A percentile compares a stretch with the other conserved stretches of the same genome.
Conservation (phyloP, 352 stramenopile genomes). For the Globisporangium radiosum region DNA sequence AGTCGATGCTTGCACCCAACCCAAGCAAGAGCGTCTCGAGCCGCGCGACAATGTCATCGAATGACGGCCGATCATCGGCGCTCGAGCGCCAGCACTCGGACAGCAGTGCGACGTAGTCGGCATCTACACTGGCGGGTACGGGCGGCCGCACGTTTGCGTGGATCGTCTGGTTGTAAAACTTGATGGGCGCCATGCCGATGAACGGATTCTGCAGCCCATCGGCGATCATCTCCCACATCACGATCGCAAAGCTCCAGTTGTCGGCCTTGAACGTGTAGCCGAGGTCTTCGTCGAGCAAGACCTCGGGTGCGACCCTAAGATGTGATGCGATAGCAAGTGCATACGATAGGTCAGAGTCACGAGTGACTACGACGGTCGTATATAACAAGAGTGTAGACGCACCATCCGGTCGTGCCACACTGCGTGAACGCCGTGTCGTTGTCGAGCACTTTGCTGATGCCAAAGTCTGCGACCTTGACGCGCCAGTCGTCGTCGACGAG, state of each 20-base stretch:
- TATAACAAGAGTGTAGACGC: conserved; percentile 4
- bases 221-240: conserved; percentile 91
- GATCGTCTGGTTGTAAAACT: conserved; percentile 88
- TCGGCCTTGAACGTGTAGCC: conserved; percentile 87
- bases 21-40: conserved; percentile 68
- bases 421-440: conserved; percentile 82
- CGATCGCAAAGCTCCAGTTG: conserved; percentile 88
- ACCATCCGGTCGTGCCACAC: conserved; percentile 84
- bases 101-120: conserved; percentile 69
- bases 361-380: neutral
- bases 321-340: too few relatives aligned
- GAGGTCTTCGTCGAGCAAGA: conserved; percentile 82
- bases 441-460: conserved; percentile 86
- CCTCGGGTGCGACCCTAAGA: conserved; percentile 81
- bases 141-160: conserved; percentile 65
- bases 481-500: conserved; percentile 87
- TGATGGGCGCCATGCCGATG: conserved; percentile 87
- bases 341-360: too few relatives aligned
- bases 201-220: conserved; percentile 75
- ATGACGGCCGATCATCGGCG: conserved; percentile 60
- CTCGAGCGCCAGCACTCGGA: conserved; percentile 83
- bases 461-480: conserved; percentile 86
- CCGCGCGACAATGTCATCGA: conserved; percentile 69
- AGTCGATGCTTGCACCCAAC: conserved; percentile 72
- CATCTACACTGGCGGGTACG: conserved; percentile 59